These are phyloP conservation scores for Hermanozyma aechmeae DNA, from an alignment of 805 yeast genomes.

Conservation along the genomic window DNA sequence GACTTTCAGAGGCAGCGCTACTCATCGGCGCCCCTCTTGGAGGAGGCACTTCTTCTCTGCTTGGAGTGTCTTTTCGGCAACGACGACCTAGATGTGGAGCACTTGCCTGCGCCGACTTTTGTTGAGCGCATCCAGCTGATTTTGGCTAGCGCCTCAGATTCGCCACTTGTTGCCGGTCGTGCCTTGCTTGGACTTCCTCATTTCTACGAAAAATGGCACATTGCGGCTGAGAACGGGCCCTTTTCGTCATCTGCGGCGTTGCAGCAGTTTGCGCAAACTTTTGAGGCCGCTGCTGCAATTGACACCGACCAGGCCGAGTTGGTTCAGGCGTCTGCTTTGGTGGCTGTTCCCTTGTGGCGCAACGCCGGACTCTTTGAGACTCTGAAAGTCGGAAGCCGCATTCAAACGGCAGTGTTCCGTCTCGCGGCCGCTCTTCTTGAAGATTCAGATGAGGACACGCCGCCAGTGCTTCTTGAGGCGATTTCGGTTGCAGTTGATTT, in stretches of 20 bases:
- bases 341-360: conserved; percentile 47
- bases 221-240: conserved; percentile 15
- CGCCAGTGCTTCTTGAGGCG: conserved; percentile 63
- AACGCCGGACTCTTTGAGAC: too few relatives aligned
- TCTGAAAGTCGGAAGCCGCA: too few relatives aligned
- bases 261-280: conserved; percentile 8
- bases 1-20: too few relatives aligned
- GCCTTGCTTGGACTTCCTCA: conserved; percentile 46
- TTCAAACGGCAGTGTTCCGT: too few relatives aligned
- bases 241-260: too few relatives aligned
- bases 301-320: conserved; percentile 5
- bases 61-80: conserved; percentile 35
- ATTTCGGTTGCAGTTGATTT: conserved; percentile 46
- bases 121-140: conserved; percentile 6
- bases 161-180: conserved; percentile 33
- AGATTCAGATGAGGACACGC: conserved; percentile 73
- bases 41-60: conserved; percentile 34
- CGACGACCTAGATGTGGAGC: conserved; percentile 16
- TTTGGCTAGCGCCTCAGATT: too few relatives aligned
- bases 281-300: conserved; percentile 1
- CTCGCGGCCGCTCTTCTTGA: conserved; percentile 42
- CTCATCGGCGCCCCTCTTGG: too few relatives aligned
- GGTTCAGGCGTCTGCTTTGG: conserved; percentile 28
- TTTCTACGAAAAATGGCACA: conserved; percentile 43
- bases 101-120: conserved; percentile 7